A percentile compares a stretch with the other conserved stretches of the same genome.
These are phyloP conservation scores for Tetradesmus obliquus DNA, from an alignment of 139 green algal genomes.

Conservation along the genomic window DNA sequence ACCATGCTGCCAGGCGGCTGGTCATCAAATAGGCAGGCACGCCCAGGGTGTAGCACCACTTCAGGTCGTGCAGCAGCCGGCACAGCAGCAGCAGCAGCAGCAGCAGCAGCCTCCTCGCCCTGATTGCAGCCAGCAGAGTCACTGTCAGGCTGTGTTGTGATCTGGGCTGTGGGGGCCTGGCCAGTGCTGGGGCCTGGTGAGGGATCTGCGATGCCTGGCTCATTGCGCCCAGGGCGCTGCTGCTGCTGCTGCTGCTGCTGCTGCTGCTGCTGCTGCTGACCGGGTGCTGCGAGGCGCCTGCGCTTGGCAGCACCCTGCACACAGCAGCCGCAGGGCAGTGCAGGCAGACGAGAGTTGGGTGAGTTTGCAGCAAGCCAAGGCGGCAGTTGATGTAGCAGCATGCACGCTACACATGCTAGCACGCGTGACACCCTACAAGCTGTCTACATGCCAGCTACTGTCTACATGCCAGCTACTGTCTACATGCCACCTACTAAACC, in stretches of 20 bases:
- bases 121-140: neutral
- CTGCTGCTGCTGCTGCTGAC: neutral
- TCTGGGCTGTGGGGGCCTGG: too few species aligned
- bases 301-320: neutral
- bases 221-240: neutral
- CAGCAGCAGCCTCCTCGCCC: neutral
- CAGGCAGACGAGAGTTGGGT: neutral
- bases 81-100: neutral
- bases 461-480: too few species aligned
- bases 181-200: too few species aligned
- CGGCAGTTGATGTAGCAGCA: too few species aligned
- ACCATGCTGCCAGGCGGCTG: constrained; percentile 13
- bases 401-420: too few species aligned
- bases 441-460: too few species aligned
- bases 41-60: neutral
- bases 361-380: neutral
- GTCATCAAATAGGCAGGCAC: constrained; percentile 3
- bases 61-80: neutral
- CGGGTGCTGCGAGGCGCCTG: neutral
- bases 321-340: neutral
- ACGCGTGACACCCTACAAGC: too few species aligned
- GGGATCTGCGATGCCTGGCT: too few species aligned
- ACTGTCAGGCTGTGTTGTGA: too few species aligned
- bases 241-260: neutral
- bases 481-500: too few species aligned